Percentiles rank a stretch among this genome's conserved stretches.
phyloP scores from a whole-genome alignment of 1,284 basidiomycete species.

The Ustilago hordei region DNA sequence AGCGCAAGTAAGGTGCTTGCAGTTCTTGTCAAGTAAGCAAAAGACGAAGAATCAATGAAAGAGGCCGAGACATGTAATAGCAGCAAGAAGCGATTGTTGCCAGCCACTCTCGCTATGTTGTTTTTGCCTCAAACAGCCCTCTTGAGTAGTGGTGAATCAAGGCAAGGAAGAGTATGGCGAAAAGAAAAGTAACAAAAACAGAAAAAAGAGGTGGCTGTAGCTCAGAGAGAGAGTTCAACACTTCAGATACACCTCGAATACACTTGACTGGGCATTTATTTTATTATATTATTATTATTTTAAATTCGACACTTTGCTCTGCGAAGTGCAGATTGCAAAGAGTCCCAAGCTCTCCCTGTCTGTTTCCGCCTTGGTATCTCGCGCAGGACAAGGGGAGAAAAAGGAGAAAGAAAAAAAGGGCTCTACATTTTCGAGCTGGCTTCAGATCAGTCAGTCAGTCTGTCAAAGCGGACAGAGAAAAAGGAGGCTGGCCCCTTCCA shows the following conservation, averaged over 20 bases:
- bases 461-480: constrained; percentile 1
- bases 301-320: neutral
- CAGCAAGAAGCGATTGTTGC: neutral
- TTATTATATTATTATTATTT: neutral
- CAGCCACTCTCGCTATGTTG: neutral
- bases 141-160: neutral
- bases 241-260: constrained; percentile 4
- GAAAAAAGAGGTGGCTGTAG: constrained; percentile 11
- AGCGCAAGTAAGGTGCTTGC: neutral
- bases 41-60: neutral
- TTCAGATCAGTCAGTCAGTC: constrained; percentile 12
- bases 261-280: neutral
- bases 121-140: neutral
- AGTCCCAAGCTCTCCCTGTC: neutral
- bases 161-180: neutral
- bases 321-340: neutral
- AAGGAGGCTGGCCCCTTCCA: constrained; percentile 9
- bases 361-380: neutral
- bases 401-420: neutral
- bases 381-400: constrained; percentile 8
- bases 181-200: neutral
- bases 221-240: constrained; percentile 5
- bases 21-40: neutral
- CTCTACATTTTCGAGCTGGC: constrained; percentile 1
- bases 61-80: constrained; percentile 10